Base-by-base conservation (phyloP, 345 rosid genomes). In the Sonneratia caseolaris region DNA sequence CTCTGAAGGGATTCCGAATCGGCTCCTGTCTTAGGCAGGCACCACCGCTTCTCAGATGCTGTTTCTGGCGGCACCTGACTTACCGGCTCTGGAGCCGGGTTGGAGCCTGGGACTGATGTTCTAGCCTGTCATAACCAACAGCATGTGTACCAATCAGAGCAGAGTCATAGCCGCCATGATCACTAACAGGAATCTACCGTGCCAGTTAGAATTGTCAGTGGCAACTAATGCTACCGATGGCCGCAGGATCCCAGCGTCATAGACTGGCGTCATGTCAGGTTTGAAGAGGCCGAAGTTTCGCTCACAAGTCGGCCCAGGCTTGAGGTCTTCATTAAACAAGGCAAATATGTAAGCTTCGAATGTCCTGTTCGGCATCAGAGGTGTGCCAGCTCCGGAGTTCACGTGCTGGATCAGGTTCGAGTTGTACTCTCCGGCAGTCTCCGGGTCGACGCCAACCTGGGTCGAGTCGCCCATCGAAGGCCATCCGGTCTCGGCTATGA, bases 401-500 rank as follows among this genome's bases (percentile, higher is more conserved):
- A 91, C 88, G 70, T 86, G 97, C 64, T 55, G 77, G 68, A 94
- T 71, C 32, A 94, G 81, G 49, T 94, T 84, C 35, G 77, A 62
- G 68, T 90, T 91, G 81, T 87, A 94, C 21, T 85, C 85, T 0
- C 88, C 85, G 3, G 97, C 96, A 5, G 72, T 90, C 8, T 66
- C 69, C 0, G 79, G 73, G 43, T 88, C 85, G 1, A 87, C 91
- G 0, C 95, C 89, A 27, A 87, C 61, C 74, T 94, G 96, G 27
- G 75, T 64, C 0, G 43, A 19, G 36, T 94, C 97, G 11, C 98
- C 97, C 36, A 40, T 70, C 0, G 97, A 91, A 0, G 96, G 97
- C 98, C 97, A 91, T 3, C 97, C 98, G 0, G 97, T 94, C 72
- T 94, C 96, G 7, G 91, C 91, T 18, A 94, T 87, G 1, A 83